Evolutionary conservation across 1,139 yeast species (phyloP), one percentile per base, ranked within the genome.

Genomic region (Entelexis sorbosivorans): DNA sequence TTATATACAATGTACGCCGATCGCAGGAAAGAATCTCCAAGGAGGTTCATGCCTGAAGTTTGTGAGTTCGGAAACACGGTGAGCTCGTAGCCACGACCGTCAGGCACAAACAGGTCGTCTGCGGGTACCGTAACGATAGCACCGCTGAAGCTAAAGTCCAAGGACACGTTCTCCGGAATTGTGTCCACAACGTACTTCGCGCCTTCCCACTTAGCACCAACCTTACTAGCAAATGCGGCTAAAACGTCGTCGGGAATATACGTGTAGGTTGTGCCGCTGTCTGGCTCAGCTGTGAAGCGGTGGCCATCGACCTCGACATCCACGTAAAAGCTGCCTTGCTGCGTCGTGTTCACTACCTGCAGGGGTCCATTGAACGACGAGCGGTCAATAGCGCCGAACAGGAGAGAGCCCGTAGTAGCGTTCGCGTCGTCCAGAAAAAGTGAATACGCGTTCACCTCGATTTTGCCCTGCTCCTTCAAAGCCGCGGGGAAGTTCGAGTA

Each of bases 1-100:
- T 87, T 88, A 60, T 76, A 86, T 42, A 86, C 95, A 51, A 81
- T 77, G 63, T 87, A 87, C 9, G 85, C 88, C 49, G 77, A 72
- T 55, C 86, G 74, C 60, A 88, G 68, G 67, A 86, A 79, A 32
- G 81, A 75, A 65, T 85, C 95, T 44, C 96, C 96, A 14, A 86
- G 64, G 16, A 78, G 69, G 46, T 56, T 57, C 43, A 29, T 19
- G 44, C 44, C 47, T 6, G 22, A 13, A 8, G 53, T 34, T 47
- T 53, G 47, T 14, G 44, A 16, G 40, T 29, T 29, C 10, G 56
- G 50, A 16, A 39, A 28, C 14, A 52, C n/a, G 1, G 44, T 40
- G 35, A 40, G 66, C 17, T 67, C 67, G 36, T 70, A 55, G 40
- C 61, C 39, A 10, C 39, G 38, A 16, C 20, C n/a, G 22, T 40